Base-by-base conservation (phyloP, 163 green algal genomes). In the Prototheca wickerhamii region DNA sequence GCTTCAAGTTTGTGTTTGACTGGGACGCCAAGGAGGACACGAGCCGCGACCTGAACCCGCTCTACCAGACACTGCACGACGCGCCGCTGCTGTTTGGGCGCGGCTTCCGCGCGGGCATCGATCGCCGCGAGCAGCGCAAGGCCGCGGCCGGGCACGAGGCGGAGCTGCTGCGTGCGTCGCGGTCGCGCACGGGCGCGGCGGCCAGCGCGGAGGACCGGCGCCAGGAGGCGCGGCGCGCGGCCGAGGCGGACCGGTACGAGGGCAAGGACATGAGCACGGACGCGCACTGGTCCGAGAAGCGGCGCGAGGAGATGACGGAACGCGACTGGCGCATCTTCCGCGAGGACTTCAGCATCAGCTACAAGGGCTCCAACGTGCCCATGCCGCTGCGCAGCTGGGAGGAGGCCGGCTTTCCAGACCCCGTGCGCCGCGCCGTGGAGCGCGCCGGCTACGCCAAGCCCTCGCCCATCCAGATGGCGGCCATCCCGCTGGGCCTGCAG, bases 241-340 rank as follows among this genome's bases (percentile, higher is more conserved):
- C 5, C 50, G n/a, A 31, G 15, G 29, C 61, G 8, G n/a, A 44
- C n/a, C 10, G 49, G 7, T 82, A 80, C 54, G 64, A 77, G 53
- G 42, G 65, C 15, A 61, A 66, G 21, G 76, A 76, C 53, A 80
- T 84, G 67, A 65, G 81, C 49, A 70, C 83, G 33, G 84, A 89
- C 43, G 76, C 68, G 42, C 90, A 96, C 77, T 96, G 90, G 91
- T 87, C 70, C 3, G 86, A 95, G 51, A 98, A 98, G 84, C 43
- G 67, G 31, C 73, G 86, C 43, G 72, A 83, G 2, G 67, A 85
- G 23, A 96, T 96, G 89, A 92, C 82, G 32, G 89, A 98, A 73
- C 80, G 93, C 31, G 93, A 99, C 84, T 99, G 93, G 93, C 88
- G 93, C 74, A 99, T 99, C 81, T 98, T 99, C 83, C 79, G 89